These are phyloP conservation scores for Sarcomyxa edulis DNA, from an alignment of 768 basidiomycete genomes.

Conservation along the genomic window DNA sequence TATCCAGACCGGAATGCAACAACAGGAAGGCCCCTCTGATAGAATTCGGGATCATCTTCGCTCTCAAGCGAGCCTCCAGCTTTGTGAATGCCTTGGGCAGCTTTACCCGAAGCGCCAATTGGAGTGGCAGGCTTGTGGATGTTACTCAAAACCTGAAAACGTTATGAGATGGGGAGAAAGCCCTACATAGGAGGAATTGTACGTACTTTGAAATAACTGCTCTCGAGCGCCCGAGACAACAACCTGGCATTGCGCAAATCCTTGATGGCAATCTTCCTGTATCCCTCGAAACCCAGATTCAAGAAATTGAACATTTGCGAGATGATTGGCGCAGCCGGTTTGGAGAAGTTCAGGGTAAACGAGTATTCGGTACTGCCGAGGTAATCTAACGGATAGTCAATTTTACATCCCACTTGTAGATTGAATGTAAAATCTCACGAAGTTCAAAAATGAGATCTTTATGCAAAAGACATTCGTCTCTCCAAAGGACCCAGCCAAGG, in stretches of 20 bases:
- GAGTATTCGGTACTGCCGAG: conserved; percentile 56
- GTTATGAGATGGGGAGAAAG: neutral
- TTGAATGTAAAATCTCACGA: conserved; percentile 27
- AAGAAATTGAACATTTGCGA: conserved; percentile 59
- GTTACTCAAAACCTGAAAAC: conserved; percentile 36
- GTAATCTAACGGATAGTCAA: conserved; percentile 30
- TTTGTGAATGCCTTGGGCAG: neutral
- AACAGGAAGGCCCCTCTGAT: conserved; percentile 52
- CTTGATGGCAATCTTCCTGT: conserved; percentile 48
- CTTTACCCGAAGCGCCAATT: conserved; percentile 9
- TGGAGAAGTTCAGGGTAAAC: conserved; percentile 58
- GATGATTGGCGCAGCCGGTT: conserved; percentile 52
- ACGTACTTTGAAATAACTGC: conserved; percentile 40
- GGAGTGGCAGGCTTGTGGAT: conserved; percentile 36
- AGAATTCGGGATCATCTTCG: conserved; percentile 39
- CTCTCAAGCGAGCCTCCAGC: conserved; percentile 19
- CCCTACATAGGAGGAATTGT: neutral
- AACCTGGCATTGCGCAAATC: conserved; percentile 54
- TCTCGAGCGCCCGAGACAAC: conserved; percentile 51
- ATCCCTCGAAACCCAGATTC: conserved; percentile 53
- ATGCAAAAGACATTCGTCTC: conserved; percentile 50
- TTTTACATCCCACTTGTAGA: conserved; percentile 3
- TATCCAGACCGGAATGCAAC: conserved; percentile 45
- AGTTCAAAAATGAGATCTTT: conserved; percentile 64
- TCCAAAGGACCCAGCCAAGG: conserved; percentile 61